Evolutionary conservation across 1,139 yeast species (phyloP), one percentile per base, ranked within the genome.

Genomic region (Saccharomyces hybrid): DNA sequence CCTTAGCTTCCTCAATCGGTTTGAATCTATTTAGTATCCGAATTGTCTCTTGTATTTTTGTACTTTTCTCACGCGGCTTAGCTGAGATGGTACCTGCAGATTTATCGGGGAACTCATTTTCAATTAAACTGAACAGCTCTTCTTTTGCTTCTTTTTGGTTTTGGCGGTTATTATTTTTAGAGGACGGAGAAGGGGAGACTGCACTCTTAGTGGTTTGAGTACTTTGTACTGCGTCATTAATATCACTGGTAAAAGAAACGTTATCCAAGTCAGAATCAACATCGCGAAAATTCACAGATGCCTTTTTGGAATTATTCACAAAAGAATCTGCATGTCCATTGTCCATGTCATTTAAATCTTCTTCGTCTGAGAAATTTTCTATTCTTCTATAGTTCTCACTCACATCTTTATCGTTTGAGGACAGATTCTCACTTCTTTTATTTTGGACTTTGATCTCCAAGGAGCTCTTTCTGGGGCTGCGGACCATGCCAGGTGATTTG

Each of bases 391-490:
- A 55, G 27, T 59, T 54, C 5, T 53, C 59, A 14, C 44, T 16
- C 19, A 16, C 19, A 19, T 53, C 57, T 5, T 47, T 53, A 12
- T 34, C 53, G n/a, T 21, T 44, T 46, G 51, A 53, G 19, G 53
- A 31, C 9, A 54, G 24, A 47, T 53, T 52, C 4, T 56, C 55
- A 5, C 60, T 46, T 28, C 56, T 54, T 46, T 60, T 61, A 14
- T 58, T 58, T 48, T 59, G 60, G n/a, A 62, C 64, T 50, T 55
- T 62, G 9, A 56, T 57, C 50, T 62, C 65, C 14, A 62, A 49
- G 2, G 65, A 62, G 60, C 60, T 32, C 59, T 59, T 29, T 58
- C 50, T 42, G 52, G 57, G 8, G 44, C 32, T 42, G 53, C 55
- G 16, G 54, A 24, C 21, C 51, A 50, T 7, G 54, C 50, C 3